phyloP scores from a whole-genome alignment of 1,139 yeast species.

The Barnettozyma hawaiiensis region DNA sequence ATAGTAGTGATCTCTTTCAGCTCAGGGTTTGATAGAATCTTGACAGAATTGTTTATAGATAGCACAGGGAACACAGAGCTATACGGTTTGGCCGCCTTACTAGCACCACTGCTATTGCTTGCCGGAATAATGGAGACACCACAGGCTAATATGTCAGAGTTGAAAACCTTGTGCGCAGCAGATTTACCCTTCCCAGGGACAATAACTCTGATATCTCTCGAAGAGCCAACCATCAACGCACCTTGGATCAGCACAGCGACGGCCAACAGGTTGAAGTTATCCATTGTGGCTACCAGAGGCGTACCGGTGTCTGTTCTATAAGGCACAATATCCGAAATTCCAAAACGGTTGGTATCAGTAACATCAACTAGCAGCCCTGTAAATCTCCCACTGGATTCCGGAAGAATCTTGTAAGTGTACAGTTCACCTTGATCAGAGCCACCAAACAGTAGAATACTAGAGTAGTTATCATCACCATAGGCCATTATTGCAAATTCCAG shows the following conservation, averaged over 20 bases:
- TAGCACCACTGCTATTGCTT: too few species aligned
- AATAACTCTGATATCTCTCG: slow-evolving; percentile 59
- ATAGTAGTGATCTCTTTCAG: slow-evolving; percentile 42
- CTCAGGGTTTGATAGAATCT: slow-evolving; percentile 46
- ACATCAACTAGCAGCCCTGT: slow-evolving; percentile 50
- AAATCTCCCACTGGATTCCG: slow-evolving; percentile 66
- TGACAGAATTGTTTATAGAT: slow-evolving; percentile 38
- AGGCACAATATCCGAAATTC: slow-evolving; percentile 53
- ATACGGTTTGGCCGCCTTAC: slow-evolving; percentile 30
- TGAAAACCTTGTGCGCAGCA: slow-evolving; percentile 51
- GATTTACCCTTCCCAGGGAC: slow-evolving; percentile 55
- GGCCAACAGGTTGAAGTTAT: slow-evolving; percentile 53
- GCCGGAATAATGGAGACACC: slow-evolving; percentile 44
- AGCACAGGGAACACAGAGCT: slow-evolving; percentile 40
- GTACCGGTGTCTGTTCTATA: slow-evolving; percentile 53
- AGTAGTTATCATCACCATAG: slow-evolving; percentile 55
- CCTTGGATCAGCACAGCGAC: slow-evolving; percentile 63
- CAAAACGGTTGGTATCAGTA: slow-evolving; percentile 43
- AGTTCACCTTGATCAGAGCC: slow-evolving; percentile 83
- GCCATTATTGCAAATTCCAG: slow-evolving; percentile 72
- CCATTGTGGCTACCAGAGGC: slow-evolving; percentile 59
- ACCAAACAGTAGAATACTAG: slow-evolving; percentile 64
- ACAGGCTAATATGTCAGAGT: slow-evolving; percentile 49
- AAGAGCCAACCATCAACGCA: slow-evolving; percentile 51
- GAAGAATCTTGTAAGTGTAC: slow-evolving; percentile 60